These are phyloP conservation scores for Whalleya microplaca DNA, from an alignment of 2,329 filamentous ascomycete genomes.

Conservation along the genomic window DNA sequence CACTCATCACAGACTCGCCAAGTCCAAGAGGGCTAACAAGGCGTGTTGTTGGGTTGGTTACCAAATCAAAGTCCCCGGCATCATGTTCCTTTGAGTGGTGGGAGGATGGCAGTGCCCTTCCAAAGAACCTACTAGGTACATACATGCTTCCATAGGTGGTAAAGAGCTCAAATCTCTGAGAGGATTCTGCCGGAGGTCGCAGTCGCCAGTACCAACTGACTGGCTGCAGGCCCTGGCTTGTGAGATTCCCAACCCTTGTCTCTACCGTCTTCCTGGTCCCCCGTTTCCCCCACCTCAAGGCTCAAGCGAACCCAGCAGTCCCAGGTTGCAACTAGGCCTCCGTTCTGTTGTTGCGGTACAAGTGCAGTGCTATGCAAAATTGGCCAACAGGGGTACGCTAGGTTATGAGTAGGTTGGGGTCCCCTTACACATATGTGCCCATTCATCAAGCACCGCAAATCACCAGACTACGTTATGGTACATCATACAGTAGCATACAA, in stretches of 20 bases:
- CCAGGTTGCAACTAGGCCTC: slow-evolving; percentile 20
- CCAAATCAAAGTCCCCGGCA: slow-evolving; percentile 9
- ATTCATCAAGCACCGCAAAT: slow-evolving; percentile 16
- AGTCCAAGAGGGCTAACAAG: neutral
- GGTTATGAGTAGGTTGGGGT: slow-evolving; percentile 19
- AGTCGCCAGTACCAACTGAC: slow-evolving; percentile 29
- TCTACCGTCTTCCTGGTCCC: slow-evolving; percentile 21
- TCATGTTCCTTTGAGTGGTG: slow-evolving; percentile 8
- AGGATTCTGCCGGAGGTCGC: slow-evolving; percentile 20
- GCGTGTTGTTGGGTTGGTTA: neutral
- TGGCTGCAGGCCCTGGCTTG: slow-evolving; percentile 27
- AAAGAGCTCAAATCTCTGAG: neutral
- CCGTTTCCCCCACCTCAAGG: slow-evolving; percentile 24
- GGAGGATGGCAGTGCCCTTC: slow-evolving; percentile 16
- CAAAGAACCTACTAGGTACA: too few relatives aligned
- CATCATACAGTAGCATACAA: slow-evolving; percentile 28
- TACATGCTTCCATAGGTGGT: neutral
- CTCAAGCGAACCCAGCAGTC: slow-evolving; percentile 17
- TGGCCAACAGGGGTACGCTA: slow-evolving; percentile 22
- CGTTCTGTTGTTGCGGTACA: slow-evolving; percentile 20
- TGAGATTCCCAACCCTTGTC: slow-evolving; percentile 27
- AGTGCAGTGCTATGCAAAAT: slow-evolving; percentile 22
- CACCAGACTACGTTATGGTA: slow-evolving; percentile 24
- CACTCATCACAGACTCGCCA: slow-evolving; percentile 1
- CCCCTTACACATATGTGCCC: slow-evolving; percentile 29